phyloP scores from a whole-genome alignment of 768 basidiomycete species.

The Solioccasus polychromus region DNA sequence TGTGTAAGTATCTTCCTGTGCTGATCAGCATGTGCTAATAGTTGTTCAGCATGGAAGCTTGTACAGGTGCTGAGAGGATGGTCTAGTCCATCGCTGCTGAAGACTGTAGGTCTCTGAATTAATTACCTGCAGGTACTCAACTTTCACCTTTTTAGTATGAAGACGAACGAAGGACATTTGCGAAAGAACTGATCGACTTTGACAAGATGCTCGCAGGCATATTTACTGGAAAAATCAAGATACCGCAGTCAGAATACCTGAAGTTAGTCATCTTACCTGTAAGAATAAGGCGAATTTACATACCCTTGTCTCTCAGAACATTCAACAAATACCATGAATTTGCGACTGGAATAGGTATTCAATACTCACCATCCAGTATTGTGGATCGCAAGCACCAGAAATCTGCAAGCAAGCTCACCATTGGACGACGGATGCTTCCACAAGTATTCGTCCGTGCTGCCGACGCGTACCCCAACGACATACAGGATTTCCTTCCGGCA shows the following conservation, averaged over 20 bases:
- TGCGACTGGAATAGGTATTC: constrained; percentile 33
- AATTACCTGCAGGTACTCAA: neutral
- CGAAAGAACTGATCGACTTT: constrained; percentile 65
- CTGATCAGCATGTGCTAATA: neutral
- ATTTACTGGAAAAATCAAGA: too few species aligned
- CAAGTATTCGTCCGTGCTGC: constrained; percentile 2
- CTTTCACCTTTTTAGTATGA: constrained; percentile 47
- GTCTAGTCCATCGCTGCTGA: constrained; percentile 33
- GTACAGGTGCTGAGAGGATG: constrained; percentile 25
- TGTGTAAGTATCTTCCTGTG: neutral
- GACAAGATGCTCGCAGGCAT: constrained; percentile 61
- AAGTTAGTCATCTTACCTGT: too few species aligned
- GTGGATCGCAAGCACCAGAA: constrained; percentile 25
- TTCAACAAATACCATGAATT: constrained; percentile 33
- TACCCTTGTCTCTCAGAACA: constrained; percentile 17
- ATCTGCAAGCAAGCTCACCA: constrained; percentile 13
- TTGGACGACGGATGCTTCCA: constrained; percentile 26
- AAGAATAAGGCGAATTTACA: too few species aligned
- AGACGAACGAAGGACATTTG: constrained; percentile 59
- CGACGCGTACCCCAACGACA: neutral
- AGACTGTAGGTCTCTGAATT: constrained; percentile 28
- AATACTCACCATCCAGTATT: constrained; percentile 34
- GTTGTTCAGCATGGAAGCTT: neutral
- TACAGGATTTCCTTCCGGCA: neutral
- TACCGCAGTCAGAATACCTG: too few species aligned